These are phyloP conservation scores for Bonia amplexicaulis DNA, from an alignment of 176 grass and related monocot genomes.

Conservation along the genomic window DNA sequence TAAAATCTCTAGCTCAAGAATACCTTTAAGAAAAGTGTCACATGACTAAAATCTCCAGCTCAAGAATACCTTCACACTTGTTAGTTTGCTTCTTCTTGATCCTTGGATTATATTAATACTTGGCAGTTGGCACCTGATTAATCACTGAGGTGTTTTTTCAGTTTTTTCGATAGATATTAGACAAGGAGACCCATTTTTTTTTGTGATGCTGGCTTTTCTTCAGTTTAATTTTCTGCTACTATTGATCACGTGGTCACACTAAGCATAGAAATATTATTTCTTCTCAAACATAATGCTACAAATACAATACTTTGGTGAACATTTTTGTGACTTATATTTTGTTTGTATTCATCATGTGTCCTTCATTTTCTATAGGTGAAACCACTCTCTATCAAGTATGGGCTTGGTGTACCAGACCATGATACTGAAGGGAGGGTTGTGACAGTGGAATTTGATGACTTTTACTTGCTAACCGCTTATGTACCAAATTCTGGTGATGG, in stretches of 20 bases:
- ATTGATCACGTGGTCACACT: neutral
- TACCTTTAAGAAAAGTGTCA: neutral
- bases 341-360: neutral
- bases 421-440: slow-evolving; percentile 76
- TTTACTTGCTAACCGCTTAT: slow-evolving; percentile 70
- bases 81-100: slow-evolving; percentile 11
- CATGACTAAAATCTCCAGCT: neutral
- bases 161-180: neutral
- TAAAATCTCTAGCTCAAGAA: neutral
- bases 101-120: neutral
- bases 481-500: slow-evolving; percentile 81
- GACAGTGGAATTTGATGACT: slow-evolving; percentile 62
- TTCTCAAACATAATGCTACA: neutral
- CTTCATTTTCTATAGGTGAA: slow-evolving; percentile 40
- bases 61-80: neutral
- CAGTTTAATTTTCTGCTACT: neutral
- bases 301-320: neutral
- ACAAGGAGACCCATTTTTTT: neutral
- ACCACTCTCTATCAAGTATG: slow-evolving; percentile 69
- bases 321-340: slow-evolving; percentile 7
- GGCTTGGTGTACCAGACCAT: slow-evolving; percentile 70
- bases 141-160: neutral
- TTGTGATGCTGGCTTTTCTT: neutral
- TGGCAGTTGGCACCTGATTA: neutral
- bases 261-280: neutral